phyloP scores from a whole-genome alignment of 495 filamentous ascomycete species.

The Trichoderma reesei region DNA sequence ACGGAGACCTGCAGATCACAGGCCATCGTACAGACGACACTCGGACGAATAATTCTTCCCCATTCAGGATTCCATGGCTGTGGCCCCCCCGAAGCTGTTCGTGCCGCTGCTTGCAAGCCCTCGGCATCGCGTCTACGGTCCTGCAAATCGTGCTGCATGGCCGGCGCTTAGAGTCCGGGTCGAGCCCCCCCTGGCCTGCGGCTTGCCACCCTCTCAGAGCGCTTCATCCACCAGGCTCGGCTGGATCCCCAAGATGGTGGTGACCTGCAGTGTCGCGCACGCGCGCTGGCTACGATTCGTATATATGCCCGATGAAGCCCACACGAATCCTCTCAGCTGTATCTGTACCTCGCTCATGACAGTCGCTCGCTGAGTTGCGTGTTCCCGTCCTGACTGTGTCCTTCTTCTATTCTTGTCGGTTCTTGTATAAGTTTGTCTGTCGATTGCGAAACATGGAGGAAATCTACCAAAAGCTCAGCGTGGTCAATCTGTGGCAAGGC shows the following conservation, averaged over 20 bases:
- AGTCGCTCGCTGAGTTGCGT: not conserved
- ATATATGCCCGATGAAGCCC: not conserved
- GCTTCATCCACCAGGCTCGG: not conserved
- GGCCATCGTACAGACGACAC: not conserved
- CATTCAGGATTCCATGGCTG: no score
- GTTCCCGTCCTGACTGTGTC: not conserved
- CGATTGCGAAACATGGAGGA: not conserved
- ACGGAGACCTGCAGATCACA: not conserved
- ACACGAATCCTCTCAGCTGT: not conserved
- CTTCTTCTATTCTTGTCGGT: not conserved
- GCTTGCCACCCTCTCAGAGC: not conserved
- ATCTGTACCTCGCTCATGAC: not conserved
- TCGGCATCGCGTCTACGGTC: not conserved
- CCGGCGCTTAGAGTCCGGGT: not conserved
- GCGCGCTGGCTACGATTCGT: not conserved
- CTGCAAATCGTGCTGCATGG: not conserved
- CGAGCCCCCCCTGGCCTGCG: not conserved
- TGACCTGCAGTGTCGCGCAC: not conserved
- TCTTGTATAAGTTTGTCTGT: not conserved
- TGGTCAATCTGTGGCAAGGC: slow-evolving; percentile 1
- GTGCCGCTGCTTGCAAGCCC: no score
- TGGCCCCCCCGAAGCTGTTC: not conserved
- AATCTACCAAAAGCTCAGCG: slow-evolving; percentile 3
- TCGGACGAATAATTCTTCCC: no score
- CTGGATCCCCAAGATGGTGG: not conserved